Evolutionary conservation across 371 early-diverging fungal genomes (phyloP).

Genomic region (Globomyces sp.): DNA sequence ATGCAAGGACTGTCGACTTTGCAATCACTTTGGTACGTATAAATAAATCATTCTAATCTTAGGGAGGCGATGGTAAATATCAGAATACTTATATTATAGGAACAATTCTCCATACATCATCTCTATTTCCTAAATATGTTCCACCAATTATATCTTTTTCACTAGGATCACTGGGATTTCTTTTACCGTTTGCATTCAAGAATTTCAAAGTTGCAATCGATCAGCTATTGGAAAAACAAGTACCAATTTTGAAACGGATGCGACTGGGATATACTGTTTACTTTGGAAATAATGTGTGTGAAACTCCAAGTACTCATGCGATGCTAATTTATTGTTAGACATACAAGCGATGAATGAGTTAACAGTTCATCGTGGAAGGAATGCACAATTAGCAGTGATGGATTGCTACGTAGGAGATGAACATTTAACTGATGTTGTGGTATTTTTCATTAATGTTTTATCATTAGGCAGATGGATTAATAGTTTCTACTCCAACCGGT

Average conservation of each 20-base stretch:
- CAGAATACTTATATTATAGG: slow-evolving; percentile 51
- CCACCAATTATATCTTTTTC: slow-evolving; percentile 93
- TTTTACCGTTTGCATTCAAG: slow-evolving; percentile 66
- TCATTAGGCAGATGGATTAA: slow-evolving; percentile 27
- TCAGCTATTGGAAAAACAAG: slow-evolving; percentile 20
- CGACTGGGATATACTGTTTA: slow-evolving; percentile 18
- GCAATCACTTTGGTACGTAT: slow-evolving; percentile 91
- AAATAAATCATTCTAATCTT: no score
- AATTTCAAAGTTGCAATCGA: slow-evolving; percentile 58
- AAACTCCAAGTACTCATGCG: background rate
- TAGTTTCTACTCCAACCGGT: slow-evolving; percentile 91
- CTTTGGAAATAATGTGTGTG: background rate
- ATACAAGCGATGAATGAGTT: slow-evolving; percentile 84
- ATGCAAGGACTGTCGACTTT: slow-evolving; percentile 56
- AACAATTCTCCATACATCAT: slow-evolving; percentile 84
- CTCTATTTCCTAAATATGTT: slow-evolving; percentile 71
- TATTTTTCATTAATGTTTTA: background rate
- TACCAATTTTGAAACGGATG: slow-evolving; percentile 29
- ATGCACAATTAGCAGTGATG: slow-evolving; percentile 77
- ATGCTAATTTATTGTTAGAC: background rate
- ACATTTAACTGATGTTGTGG: slow-evolving; percentile 84
- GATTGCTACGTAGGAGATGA: slow-evolving; percentile 77
- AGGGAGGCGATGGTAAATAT: no score
- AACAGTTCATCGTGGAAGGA: slow-evolving; percentile 80
- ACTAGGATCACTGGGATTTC: slow-evolving; percentile 89